phyloP scores from a whole-genome alignment of 1,284 basidiomycete species.

The Porodaedalea pini region DNA sequence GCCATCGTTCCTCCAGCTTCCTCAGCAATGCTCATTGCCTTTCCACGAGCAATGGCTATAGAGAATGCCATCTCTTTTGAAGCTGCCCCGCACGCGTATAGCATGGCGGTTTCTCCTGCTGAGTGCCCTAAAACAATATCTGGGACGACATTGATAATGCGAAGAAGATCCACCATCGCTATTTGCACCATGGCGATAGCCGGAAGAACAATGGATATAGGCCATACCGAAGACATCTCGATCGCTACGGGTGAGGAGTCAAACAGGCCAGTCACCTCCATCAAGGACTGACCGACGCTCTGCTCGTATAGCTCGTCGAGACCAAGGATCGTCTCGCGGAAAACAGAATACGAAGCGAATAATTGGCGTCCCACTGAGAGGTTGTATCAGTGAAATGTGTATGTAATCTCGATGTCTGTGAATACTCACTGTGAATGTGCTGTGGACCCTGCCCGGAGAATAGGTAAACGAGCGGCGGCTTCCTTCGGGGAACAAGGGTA shows the following conservation, averaged over 20 bases:
- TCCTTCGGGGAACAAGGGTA: constrained; percentile 25
- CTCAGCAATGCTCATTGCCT: constrained; percentile 34
- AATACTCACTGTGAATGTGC: constrained; percentile 32
- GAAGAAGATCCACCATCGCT: constrained; percentile 40
- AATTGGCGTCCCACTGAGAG: constrained; percentile 39
- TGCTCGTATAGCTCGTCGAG: constrained; percentile 33
- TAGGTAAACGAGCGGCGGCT: constrained; percentile 35
- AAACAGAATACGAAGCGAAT: constrained; percentile 33
- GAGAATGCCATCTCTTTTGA: constrained; percentile 38
- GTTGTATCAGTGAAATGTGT: neutral
- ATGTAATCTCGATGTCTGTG: neutral
- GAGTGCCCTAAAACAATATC: constrained; percentile 40
- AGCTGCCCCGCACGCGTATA: constrained; percentile 42
- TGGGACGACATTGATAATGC: constrained; percentile 34
- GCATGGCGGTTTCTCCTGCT: constrained; percentile 40
- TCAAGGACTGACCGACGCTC: constrained; percentile 33
- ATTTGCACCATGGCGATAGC: constrained; percentile 42
- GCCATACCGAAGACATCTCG: constrained; percentile 32
- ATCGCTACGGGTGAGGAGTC: constrained; percentile 15
- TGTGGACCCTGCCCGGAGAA: constrained; percentile 43
- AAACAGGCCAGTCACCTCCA: constrained; percentile 34
- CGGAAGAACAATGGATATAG: constrained; percentile 34
- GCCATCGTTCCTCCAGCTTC: constrained; percentile 39
- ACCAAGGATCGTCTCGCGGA: constrained; percentile 34
- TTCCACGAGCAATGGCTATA: constrained; percentile 37